Percentiles rank a stretch among this genome's conserved stretches.
Evolutionary conservation across 768 basidiomycete species (phyloP).

Genomic region (Tephrocybe sp.): DNA sequence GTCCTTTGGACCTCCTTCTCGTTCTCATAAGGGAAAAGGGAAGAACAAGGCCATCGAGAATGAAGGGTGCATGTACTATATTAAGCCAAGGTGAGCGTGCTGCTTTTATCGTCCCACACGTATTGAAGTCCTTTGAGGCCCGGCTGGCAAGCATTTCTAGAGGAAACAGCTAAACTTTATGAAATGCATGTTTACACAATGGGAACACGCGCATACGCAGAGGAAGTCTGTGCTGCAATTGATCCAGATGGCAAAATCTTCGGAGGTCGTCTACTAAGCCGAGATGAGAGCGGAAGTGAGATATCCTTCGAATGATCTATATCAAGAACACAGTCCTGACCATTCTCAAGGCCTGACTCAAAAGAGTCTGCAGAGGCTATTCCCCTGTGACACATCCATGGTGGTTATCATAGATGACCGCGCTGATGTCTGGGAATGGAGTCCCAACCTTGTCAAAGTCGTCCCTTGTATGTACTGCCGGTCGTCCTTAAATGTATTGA

Average conservation of each 20-base stretch:
- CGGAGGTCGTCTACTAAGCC: constrained; percentile 81
- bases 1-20: constrained; percentile 46
- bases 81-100: constrained; percentile 83
- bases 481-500: not conserved
- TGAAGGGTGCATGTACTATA: constrained; percentile 93
- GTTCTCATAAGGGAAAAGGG: constrained; percentile 46
- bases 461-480: constrained; percentile 74
- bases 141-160: constrained; percentile 79
- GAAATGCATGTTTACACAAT: constrained; percentile 99
- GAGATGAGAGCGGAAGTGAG: constrained; percentile 97
- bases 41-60: constrained; percentile 65
- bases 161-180: constrained; percentile 69
- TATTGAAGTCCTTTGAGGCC: constrained; percentile 47
- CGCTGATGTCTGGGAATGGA: constrained; percentile 98
- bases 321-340: constrained; percentile 9
- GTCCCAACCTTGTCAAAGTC: constrained; percentile 94
- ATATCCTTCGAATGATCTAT: constrained; percentile 12
- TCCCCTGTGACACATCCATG: constrained; percentile 97
- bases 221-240: constrained; percentile 90
- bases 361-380: constrained; percentile 88
- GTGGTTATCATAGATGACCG: constrained; percentile 99
- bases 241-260: constrained; percentile 87
- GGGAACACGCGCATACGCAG: constrained; percentile 97
- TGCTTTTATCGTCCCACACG: not conserved
- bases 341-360: constrained; percentile 70